phyloP scores from a whole-genome alignment of 345 rosid genomes.

The Arabidopsis suecica region DNA sequence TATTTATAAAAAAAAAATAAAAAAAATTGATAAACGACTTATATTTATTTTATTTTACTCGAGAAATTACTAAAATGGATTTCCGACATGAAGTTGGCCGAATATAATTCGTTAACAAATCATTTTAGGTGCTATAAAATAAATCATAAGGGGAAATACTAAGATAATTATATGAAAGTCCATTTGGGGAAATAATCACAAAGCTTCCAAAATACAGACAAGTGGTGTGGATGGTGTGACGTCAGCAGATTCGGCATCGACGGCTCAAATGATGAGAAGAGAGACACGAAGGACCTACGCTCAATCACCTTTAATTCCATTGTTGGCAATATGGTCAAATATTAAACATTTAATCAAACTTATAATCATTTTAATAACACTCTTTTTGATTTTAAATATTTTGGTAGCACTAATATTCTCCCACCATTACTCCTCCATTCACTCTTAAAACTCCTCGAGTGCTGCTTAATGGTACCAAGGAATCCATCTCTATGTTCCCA shows the following conservation, averaged over 20 bases:
- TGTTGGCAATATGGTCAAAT: slow-evolving; percentile 32
- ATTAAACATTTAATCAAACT: slow-evolving; percentile 45
- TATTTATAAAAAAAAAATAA: too few species aligned
- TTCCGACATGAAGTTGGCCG: too few species aligned
- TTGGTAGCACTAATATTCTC: slow-evolving; percentile 31
- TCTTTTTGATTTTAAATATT: background rate
- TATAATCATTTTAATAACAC: slow-evolving; percentile 31
- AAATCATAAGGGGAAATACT: slow-evolving; percentile 25
- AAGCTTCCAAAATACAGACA: slow-evolving; percentile 38
- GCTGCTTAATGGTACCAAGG: slow-evolving; percentile 32
- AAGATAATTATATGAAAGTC: slow-evolving; percentile 18
- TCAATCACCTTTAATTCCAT: slow-evolving; percentile 40
- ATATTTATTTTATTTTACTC: too few species aligned
- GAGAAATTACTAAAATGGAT: too few species aligned
- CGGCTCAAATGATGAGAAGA: slow-evolving; percentile 44
- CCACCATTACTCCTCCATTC: slow-evolving; percentile 40
- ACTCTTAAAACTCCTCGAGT: slow-evolving; percentile 32
- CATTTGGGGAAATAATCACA: slow-evolving; percentile 41
- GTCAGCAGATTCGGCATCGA: slow-evolving; percentile 49
- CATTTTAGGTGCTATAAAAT: background rate
- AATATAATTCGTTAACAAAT: background rate
- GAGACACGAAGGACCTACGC: slow-evolving; percentile 38
- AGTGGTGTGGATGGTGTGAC: slow-evolving; percentile 34
- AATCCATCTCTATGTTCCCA: slow-evolving; percentile 32
- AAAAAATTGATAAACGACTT: too few species aligned